phyloP scores from a whole-genome alignment of 202 grass and related monocot species.

The Digitaria exilis region DNA sequence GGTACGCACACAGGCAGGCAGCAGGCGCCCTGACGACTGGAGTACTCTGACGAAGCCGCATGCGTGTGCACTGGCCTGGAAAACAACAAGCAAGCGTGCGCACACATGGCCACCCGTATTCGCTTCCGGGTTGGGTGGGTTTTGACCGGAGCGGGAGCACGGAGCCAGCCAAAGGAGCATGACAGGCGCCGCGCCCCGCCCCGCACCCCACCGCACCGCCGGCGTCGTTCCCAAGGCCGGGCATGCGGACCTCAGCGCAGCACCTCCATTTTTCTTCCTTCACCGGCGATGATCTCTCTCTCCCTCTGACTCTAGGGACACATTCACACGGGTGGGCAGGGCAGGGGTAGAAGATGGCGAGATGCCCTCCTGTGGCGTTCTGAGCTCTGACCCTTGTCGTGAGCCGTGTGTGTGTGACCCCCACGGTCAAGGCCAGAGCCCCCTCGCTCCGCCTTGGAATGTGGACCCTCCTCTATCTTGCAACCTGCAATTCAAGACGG shows the following conservation, averaged over 20 bases:
- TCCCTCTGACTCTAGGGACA: no score
- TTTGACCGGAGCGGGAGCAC: conserved; percentile 21
- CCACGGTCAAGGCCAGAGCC: conserved; percentile 11
- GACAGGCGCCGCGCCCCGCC: background rate
- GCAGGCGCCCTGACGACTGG: no score
- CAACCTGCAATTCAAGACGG: background rate
- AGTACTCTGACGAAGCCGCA: background rate
- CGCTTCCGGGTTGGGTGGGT: background rate
- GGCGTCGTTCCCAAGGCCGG: conserved; percentile 33
- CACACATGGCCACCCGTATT: conserved; percentile 20
- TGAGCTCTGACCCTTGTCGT: conserved; percentile 16
- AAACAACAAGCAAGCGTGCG: conserved; percentile 35
- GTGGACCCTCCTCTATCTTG: conserved; percentile 28
- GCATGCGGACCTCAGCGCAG: conserved; percentile 21
- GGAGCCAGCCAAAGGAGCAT: background rate
- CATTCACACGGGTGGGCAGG: background rate
- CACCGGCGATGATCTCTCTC: background rate
- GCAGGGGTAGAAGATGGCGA: background rate
- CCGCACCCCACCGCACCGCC: background rate
- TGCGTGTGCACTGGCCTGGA: conserved; percentile 9
- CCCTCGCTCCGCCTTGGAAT: conserved; percentile 13
- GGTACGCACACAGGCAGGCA: no score
- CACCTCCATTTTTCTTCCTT: background rate
- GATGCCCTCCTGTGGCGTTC: background rate
- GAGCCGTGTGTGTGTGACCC: no score